Percentiles rank a stretch among this genome's conserved stretches.
Conservation (phyloP, 2,329 filamentous ascomycete genomes). For the Aspergillus clavatus region DNA sequence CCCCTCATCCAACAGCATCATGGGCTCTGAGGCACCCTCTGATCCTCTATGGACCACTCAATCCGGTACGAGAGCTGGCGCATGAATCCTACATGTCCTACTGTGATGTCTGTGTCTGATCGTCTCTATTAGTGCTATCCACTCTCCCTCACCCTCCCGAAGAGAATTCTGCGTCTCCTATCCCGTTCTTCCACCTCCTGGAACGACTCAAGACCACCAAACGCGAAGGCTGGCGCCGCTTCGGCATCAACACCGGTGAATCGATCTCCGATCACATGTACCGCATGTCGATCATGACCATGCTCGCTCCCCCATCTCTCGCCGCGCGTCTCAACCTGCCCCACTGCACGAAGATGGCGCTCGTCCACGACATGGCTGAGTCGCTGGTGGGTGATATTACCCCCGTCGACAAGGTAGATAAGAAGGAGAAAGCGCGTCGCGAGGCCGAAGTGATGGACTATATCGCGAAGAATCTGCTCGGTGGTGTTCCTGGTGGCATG, state of each 20-base stretch:
- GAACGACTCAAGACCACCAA: conserved; percentile 94
- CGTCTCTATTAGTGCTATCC: conserved; percentile 51
- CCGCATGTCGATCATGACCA: conserved; percentile 93
- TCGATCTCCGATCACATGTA: conserved; percentile 99
- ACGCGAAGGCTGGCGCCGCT: conserved; percentile 91
- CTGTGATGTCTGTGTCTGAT: neutral
- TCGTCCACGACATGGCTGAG: conserved; percentile 98
- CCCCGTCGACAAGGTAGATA: conserved; percentile 73
- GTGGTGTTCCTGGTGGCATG: conserved; percentile 65
- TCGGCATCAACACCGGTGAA: conserved; percentile 70
- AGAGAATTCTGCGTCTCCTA: conserved; percentile 63
- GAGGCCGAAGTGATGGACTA: conserved; percentile 91
- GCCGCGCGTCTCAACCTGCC: conserved; percentile 67
- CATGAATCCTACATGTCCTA: neutral
- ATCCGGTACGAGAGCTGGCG: conserved; percentile 24
- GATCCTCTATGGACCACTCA: conserved; percentile 32
- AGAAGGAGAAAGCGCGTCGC: conserved; percentile 81
- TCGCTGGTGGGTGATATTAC: conserved; percentile 94
- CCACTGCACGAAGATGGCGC: conserved; percentile 89
- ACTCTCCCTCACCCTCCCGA: conserved; percentile 58
- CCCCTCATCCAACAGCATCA: conserved; percentile 7
- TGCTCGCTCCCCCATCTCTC: conserved; percentile 78
- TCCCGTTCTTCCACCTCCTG: conserved; percentile 92
- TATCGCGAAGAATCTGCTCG: conserved; percentile 67
- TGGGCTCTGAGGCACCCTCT: conserved; percentile 27